Evolutionary conservation across 352 stramenopile species (phyloP), one percentile per base, ranked within the genome.

Genomic region (Globisporangium abappressorium): DNA sequence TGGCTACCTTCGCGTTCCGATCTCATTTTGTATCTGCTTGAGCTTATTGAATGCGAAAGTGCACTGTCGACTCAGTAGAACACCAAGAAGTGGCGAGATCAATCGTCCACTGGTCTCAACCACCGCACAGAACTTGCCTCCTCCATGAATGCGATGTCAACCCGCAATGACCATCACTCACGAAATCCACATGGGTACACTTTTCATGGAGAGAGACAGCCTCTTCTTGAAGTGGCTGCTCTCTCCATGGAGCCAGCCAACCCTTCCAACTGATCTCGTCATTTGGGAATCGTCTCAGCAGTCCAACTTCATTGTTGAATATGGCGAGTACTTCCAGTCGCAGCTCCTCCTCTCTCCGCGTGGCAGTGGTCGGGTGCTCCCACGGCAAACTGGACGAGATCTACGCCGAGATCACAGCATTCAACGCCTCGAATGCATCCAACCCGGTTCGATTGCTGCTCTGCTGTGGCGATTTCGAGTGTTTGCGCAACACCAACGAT

Each of bases 391-490:
- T 99, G 7, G 93, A 98, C 70, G 76, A 70, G 2, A 97, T 98
- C 46, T 99, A 98, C 71, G 82, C 82, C 5, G 80, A 82, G 6
- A 72, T 98, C 34, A 76, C 97, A 65, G 38, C 73, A 57, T 47
- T 83, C 53, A 81, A 81, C 51, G 70, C 69, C 24, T 51, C 68
- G 15, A 91, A 20, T 61, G 58, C n/a, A 84, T 98, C 38, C 92
- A 98, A 63, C 57, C 53, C 53, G 15, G 26, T 57, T 15, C 53
- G 53, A 0, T 1, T 99, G 28, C 67, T 99, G 11, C 69, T 99
- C 28, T 97, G 89, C 67, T 99, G 95, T 71, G 97, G 97, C 20
- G 97, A 99, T 81, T 98, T 99, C 69, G 87, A 99, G 69, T 89
- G 90, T n/a, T 61, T 98, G 28, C 82, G 97, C 20, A 97, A 97